phyloP scores from a whole-genome alignment of 495 filamentous ascomycete genomes.

The Hyaloscypha finlandica region DNA sequence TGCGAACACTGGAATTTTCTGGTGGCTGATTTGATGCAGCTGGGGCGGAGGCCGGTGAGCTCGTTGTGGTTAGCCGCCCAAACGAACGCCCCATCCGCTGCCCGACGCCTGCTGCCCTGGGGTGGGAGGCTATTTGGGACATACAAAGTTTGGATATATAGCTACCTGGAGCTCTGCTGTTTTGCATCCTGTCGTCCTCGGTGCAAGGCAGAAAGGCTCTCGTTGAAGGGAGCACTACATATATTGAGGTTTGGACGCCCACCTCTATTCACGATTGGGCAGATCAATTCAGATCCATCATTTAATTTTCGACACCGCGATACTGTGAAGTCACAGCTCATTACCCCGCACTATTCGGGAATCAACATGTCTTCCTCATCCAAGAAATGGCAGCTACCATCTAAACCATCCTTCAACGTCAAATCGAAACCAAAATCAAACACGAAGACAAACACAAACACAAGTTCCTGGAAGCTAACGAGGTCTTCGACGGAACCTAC shows the following conservation, averaged over 20 bases:
- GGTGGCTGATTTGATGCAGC: not conserved
- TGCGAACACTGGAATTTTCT: not conserved
- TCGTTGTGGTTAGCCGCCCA: not conserved
- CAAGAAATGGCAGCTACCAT: conserved; percentile 3
- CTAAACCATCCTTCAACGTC: not conserved
- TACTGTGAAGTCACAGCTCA: not conserved
- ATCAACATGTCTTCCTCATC: conserved; percentile 9
- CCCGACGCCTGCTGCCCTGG: not conserved
- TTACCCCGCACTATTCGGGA: not conserved
- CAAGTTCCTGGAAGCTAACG: not conserved
- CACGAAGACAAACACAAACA: not conserved
- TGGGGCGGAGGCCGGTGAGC: not conserved
- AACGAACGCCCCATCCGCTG: not conserved
- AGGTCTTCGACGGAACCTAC: not conserved
- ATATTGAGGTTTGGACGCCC: not conserved
- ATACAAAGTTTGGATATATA: conserved; percentile 3
- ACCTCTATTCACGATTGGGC: too few species aligned
- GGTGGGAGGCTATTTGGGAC: not conserved
- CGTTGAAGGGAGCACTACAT: not conserved
- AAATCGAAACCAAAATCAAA: not conserved
- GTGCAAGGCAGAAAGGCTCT: not conserved
- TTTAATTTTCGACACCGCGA: not conserved
- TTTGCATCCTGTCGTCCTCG: not conserved
- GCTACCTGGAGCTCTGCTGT: not conserved
- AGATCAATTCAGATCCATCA: not conserved